Conservation (phyloP, 23 red algal species). For the Pyropia haitanensis region DNA sequence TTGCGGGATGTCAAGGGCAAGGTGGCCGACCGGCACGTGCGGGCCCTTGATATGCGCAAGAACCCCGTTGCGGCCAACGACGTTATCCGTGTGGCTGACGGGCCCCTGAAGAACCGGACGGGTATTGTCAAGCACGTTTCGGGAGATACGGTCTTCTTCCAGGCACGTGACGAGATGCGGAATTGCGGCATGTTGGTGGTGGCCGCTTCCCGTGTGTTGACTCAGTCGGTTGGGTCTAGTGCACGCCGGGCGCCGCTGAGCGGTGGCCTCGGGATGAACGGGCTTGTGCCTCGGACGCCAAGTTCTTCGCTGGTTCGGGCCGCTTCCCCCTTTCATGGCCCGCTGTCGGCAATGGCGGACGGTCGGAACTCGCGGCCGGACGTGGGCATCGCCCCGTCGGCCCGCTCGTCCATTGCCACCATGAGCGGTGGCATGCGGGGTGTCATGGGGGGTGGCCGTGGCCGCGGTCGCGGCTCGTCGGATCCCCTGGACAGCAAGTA, state of each 20-base stretch:
- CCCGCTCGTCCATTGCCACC: conserved; percentile 26
- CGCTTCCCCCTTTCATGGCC: conserved; percentile 32
- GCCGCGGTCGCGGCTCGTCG: conserved; percentile 12
- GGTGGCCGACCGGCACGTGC: conserved; percentile 12
- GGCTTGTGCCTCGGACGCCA: too few relatives aligned
- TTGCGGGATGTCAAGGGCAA: conserved; percentile 56
- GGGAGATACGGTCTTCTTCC: conserved; percentile 60
- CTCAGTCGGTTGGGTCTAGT: too few relatives aligned
- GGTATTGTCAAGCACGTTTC: conserved; percentile 71
- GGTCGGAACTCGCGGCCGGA: conserved; percentile 11
- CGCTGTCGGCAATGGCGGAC: conserved; percentile 31
- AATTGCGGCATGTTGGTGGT: conserved; percentile 74
- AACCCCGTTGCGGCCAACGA: conserved; percentile 70
- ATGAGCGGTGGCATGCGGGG: conserved; percentile 20
- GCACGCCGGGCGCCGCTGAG: too few relatives aligned
- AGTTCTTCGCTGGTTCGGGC: not conserved
- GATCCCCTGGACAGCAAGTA: conserved; percentile 35
- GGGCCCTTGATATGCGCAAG: conserved; percentile 59
- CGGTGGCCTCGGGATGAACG: too few relatives aligned
- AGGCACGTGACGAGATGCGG: conserved; percentile 71
- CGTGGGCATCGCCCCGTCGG: conserved; percentile 1
- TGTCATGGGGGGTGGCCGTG: conserved; percentile 6
- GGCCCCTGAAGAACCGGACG: conserved; percentile 48
- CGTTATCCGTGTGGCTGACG: conserved; percentile 69
- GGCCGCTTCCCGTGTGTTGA: not conserved